Base-by-base conservation (phyloP, 257 asterid species). In the Nicotiana attenuata region DNA sequence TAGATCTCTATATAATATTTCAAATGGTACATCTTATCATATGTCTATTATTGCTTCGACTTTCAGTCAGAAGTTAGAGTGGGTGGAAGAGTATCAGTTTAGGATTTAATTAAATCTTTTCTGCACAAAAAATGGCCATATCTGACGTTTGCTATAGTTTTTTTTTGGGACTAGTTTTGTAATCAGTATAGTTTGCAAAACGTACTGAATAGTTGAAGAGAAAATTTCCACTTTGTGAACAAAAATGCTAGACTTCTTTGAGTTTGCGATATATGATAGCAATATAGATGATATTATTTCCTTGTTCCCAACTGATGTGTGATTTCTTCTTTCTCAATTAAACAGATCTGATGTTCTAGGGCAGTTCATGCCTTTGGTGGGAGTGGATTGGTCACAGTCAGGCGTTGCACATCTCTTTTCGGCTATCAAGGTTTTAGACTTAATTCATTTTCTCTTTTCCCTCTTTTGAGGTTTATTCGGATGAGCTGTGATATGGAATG, bases 361-460 rank as follows among this genome's bases (percentile, higher is more conserved):
- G 55, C 97, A 93, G 87, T 87, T 93, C 84, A 93, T 93, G 97
- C 97, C 97, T 65, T 90, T 88, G 92, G 94, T 93, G 38, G 97
- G 97, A 60, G 87, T 84, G 90, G 97, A 93, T 89, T 93, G 97
- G 97, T 91, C 93, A 19, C 97, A 93, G 85, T 86, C 92, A 41
- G 97, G 97, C 76, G 96, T 93, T 57, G 93, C 93, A 60, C 89
- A 91, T 90, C 93, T 93, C 80, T 93, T 93, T 82, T 88, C 97
- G 16, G 92, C 97, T 71, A 90, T 93, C 83, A 91, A 93, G 96
- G 97, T 92, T 81, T 64, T 50, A 15, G 63, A 16, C 80, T 50
- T 50, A 33, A 50, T 50, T 75, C 81, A 29, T 56, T 29, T 61
- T 4, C 77, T 64, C 60, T 60, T 14, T 57, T 59, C 57, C 35